phyloP scores from a whole-genome alignment of 306 rosid genomes.

The Elaeagnus macrophylla region DNA sequence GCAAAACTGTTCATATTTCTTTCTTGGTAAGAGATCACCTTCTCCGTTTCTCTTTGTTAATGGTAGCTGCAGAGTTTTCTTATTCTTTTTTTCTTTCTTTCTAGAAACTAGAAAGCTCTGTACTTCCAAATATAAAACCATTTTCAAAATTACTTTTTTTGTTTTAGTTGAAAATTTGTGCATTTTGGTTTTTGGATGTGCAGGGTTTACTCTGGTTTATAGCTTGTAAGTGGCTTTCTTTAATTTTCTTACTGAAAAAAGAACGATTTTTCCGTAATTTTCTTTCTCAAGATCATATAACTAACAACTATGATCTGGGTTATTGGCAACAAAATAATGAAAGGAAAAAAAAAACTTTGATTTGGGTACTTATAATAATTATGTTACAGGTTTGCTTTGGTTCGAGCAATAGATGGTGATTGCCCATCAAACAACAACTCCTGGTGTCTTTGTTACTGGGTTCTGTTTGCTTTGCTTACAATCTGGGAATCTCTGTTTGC shows the following conservation, averaged over 20 bases:
- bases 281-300: neutral
- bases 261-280: neutral
- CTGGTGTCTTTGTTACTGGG: constrained; percentile 59
- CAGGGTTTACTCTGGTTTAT: constrained; percentile 44
- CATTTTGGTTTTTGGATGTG: constrained; percentile 1
- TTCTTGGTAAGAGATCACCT: constrained; percentile 29
- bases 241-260: too few species aligned
- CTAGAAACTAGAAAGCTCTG: too few species aligned
- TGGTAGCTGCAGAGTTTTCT: too few species aligned
- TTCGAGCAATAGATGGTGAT: constrained; percentile 43
- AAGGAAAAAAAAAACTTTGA: too few species aligned
- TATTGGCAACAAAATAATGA: too few species aligned
- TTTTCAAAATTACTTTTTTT: too few species aligned
- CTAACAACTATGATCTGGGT: neutral
- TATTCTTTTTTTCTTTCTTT: too few species aligned
- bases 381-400: constrained; percentile 37
- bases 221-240: constrained; percentile 46
- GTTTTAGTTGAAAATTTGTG: neutral
- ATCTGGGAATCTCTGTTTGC: constrained; percentile 35
- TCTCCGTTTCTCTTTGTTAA: neutral
- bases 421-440: constrained; percentile 42
- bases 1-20: constrained; percentile 27
- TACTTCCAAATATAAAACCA: too few species aligned
- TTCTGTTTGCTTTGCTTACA: constrained; percentile 37
- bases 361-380: constrained; percentile 4